phyloP scores from a whole-genome alignment of 768 basidiomycete genomes.

The Leccinum incarnatum region DNA sequence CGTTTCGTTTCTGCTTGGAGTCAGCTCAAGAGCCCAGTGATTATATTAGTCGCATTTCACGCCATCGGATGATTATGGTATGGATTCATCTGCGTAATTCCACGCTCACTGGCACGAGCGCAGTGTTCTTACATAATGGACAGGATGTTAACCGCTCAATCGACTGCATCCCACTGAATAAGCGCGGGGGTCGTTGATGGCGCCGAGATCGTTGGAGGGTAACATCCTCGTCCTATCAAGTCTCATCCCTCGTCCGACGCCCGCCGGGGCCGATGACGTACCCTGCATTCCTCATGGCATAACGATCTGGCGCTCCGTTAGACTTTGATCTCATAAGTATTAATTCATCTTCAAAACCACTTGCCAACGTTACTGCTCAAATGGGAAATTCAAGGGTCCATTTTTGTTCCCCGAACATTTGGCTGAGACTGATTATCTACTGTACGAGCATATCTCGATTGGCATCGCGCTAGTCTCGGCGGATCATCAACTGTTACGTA shows the following conservation, averaged over 20 bases:
- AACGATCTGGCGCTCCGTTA: background rate
- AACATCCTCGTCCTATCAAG: constrained; percentile 16
- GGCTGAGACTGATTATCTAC: too few species aligned
- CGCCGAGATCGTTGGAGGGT: background rate
- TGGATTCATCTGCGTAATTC: background rate
- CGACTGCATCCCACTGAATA: background rate
- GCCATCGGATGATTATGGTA: background rate
- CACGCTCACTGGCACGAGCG: background rate
- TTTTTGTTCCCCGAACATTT: background rate
- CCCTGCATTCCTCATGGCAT: background rate
- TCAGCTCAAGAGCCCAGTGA: background rate
- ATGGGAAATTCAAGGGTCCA: background rate
- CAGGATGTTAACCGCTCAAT: background rate
- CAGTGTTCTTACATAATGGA: background rate
- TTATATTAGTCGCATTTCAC: background rate
- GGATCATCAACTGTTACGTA: background rate
- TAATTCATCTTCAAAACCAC: background rate
- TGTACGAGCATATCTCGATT: too few species aligned
- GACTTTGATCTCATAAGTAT: background rate
- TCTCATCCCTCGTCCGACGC: background rate
- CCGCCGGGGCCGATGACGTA: background rate
- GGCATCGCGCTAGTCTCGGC: background rate
- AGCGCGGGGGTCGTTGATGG: background rate
- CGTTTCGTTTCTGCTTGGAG: background rate
- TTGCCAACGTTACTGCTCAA: background rate